Percentiles rank a stretch among this genome's conserved stretches.
Conservation (phyloP, 345 rosid genomes). For the Citrus unshiu region DNA sequence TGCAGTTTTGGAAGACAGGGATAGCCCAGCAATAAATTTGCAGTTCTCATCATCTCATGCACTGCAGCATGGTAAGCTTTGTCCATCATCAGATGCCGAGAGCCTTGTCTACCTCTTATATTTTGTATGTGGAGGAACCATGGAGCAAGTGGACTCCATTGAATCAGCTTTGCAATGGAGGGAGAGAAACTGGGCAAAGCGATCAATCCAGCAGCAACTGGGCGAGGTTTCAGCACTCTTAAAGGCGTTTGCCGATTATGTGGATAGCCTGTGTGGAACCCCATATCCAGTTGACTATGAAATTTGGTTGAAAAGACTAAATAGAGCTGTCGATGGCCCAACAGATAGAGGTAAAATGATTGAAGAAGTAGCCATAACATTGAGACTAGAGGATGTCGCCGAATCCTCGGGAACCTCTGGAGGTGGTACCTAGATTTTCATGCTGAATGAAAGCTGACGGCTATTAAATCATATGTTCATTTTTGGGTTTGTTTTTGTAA, state of each 20-base stretch:
- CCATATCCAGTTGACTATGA: conserved; percentile 64
- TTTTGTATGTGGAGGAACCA: conserved; percentile 48
- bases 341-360: conserved; percentile 52
- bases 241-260: conserved; percentile 71
- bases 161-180: conserved; percentile 72
- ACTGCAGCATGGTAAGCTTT: conserved; percentile 60
- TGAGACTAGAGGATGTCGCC: conserved; percentile 29
- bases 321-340: conserved; percentile 40
- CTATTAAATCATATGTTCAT: neutral
- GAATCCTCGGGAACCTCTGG: conserved; percentile 37
- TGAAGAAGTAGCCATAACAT: conserved; percentile 30
- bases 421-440: conserved; percentile 11
- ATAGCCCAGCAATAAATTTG: conserved; percentile 53
- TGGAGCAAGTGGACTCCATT: conserved; percentile 54
- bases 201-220: conserved; percentile 52
- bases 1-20: conserved; percentile 63
- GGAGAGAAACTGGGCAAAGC: conserved; percentile 55
- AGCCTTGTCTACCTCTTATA: conserved; percentile 52
- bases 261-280: conserved; percentile 66
- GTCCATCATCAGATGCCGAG: conserved; percentile 67
- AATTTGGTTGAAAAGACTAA: conserved; percentile 55
- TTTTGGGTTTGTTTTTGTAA: neutral
- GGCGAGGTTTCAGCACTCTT: conserved; percentile 53
- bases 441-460: neutral
- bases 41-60: conserved; percentile 64